Base-by-base conservation (phyloP, 345 rosid genomes). In the Cardamine occulta region DNA sequence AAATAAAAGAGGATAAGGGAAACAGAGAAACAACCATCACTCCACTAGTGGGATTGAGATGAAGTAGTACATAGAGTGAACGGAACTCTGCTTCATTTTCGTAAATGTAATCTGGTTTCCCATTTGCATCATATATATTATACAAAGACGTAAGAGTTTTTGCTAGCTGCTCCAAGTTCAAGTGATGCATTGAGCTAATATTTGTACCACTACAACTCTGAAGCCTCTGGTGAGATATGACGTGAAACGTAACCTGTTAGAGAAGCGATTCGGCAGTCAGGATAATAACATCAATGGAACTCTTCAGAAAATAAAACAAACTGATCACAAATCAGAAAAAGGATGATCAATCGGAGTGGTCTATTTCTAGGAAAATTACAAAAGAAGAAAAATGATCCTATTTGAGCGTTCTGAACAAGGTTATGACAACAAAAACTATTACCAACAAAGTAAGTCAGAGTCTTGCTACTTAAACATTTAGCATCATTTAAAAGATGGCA, bases 161-260 rank as follows among this genome's bases (percentile, higher is more conserved):
- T 26, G 82, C 79, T 60, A 94, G 93, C 82, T 94, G 98, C 88
- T 94, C 98, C 91, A 84, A 80, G 83, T 94, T 89, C 67, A 94
- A 91, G 83, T 91, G 76, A 69, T 79, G 91, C 86, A 80, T 57
- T 55, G 98, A 80, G 58, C 89, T 80, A 72, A 80, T 79, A 75
- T 69, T 81, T 63, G 86, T 23, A 63, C 72, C 63, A 66, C 74
- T 72, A 59, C 88, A 75, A 65, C 66, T 65, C 70, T 62, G 86
- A 68, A 93, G 91, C 86, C 83, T 91, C 79, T 83, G 86, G 80
- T 88, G 90, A 70, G 98, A 89, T 81, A 82, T 66, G 60, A 93
- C 86, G 69, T 88, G 93, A 80, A 91, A 93, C 78, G 81, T 86
- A 42, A 93, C 98, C 97, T 93, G 85, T 54, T 66, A 5, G 40